A percentile compares a stretch with the other conserved stretches of the same genome.
Evolutionary conservation across 805 yeast species (phyloP).

Genomic region (Ogataea nakhonphanomensis): DNA sequence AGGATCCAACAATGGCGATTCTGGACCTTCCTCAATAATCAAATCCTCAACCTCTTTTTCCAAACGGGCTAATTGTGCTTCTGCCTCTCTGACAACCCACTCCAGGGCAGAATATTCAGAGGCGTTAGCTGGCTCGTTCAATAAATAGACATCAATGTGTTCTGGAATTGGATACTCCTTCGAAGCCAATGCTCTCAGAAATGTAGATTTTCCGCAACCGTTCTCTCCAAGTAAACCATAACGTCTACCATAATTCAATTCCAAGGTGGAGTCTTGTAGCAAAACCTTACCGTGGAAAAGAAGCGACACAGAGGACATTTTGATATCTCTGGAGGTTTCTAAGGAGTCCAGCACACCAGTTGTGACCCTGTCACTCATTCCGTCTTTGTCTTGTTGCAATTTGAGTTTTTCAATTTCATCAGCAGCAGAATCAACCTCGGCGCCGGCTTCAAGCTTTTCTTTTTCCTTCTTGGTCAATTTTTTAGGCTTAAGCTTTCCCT

Average conservation of each 20-base stretch:
- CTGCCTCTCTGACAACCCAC: slow-evolving; percentile 96
- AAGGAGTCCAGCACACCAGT: slow-evolving; percentile 94
- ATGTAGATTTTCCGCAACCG: slow-evolving; percentile 98
- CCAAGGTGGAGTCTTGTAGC: slow-evolving; percentile 86
- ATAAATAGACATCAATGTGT: slow-evolving; percentile 81
- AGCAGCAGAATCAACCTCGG: slow-evolving; percentile 60
- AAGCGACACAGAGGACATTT: slow-evolving; percentile 83
- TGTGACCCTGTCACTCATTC: slow-evolving; percentile 93
- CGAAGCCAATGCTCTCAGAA: slow-evolving; percentile 89
- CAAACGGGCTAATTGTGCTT: slow-evolving; percentile 81
- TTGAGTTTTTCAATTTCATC: slow-evolving; percentile 81
- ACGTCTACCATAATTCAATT: slow-evolving; percentile 95
- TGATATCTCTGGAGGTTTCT: slow-evolving; percentile 89
- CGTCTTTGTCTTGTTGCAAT: slow-evolving; percentile 90
- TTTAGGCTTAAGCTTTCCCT: slow-evolving; percentile 61
- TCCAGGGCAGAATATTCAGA: slow-evolving; percentile 89
- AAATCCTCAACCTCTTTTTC: slow-evolving; percentile 89
- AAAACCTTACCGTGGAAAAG: slow-evolving; percentile 97
- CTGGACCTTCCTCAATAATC: slow-evolving; percentile 91
- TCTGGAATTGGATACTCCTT: slow-evolving; percentile 96
- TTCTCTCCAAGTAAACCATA: slow-evolving; percentile 97
- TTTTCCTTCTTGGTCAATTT: slow-evolving; percentile 59
- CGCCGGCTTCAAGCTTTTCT: slow-evolving; percentile 39
- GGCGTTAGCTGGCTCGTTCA: slow-evolving; percentile 98
- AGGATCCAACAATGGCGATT: slow-evolving; percentile 78